phyloP scores from a whole-genome alignment of 345 rosid genomes.

The Reutealis trisperma region DNA sequence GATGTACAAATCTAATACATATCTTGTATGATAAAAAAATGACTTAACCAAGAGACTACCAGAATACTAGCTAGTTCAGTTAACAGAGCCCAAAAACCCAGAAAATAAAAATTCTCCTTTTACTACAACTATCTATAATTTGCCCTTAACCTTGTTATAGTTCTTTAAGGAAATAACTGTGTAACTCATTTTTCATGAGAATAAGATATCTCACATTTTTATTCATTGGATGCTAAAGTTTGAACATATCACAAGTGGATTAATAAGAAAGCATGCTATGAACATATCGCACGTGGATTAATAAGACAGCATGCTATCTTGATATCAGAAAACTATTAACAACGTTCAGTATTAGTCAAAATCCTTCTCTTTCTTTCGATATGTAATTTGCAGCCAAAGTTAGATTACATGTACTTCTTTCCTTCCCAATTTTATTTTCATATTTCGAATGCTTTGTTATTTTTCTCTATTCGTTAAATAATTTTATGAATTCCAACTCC shows the following conservation, averaged over 20 bases:
- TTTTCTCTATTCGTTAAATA: neutral
- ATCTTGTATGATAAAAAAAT: neutral
- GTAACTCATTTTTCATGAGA: neutral
- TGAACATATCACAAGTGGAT: neutral
- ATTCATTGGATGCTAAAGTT: neutral
- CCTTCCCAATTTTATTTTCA: neutral
- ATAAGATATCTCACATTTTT: neutral
- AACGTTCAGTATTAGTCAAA: neutral
- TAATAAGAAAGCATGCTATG: neutral
- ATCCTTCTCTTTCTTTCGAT: neutral
- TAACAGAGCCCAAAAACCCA: neutral
- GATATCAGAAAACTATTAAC: neutral
- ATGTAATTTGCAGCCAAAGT: neutral
- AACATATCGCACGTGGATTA: neutral
- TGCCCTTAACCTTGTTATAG: neutral
- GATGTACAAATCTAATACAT: neutral
- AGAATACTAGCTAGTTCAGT: neutral
- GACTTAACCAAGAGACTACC: neutral
- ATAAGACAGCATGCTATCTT: neutral
- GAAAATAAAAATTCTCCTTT: neutral
- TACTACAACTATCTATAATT: neutral
- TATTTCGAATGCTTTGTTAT: neutral
- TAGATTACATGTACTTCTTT: neutral
- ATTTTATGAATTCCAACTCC: neutral
- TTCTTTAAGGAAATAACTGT: neutral